These are phyloP conservation scores for Neodidymelliopsis sp. DNA, from an alignment of 2,329 filamentous ascomycete genomes.

Conservation along the genomic window DNA sequence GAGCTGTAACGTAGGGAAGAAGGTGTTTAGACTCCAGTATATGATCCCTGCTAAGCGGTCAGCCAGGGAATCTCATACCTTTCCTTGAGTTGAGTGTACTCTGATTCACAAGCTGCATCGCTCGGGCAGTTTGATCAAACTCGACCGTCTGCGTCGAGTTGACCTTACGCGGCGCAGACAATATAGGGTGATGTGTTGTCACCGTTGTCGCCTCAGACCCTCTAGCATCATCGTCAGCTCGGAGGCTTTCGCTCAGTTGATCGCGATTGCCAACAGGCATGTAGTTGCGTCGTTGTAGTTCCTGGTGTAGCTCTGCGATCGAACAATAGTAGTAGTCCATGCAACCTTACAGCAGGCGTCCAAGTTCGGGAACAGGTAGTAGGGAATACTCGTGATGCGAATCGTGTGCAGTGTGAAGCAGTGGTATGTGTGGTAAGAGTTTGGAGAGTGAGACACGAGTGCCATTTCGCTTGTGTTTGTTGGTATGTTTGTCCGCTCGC, in stretches of 20 bases:
- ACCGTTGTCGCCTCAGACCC: conserved; percentile 33
- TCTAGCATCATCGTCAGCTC: conserved; percentile 26
- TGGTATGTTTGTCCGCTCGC: too few species aligned
- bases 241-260: conserved; percentile 29
- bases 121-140: conserved; percentile 19
- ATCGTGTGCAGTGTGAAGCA: too few species aligned
- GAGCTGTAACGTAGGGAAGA: conserved; percentile 40
- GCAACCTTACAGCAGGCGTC: not conserved
- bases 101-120: conserved; percentile 27
- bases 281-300: conserved; percentile 27
- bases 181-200: conserved; percentile 10
- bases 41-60: conserved; percentile 26
- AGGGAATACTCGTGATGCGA: too few species aligned
- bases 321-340: conserved; percentile 40
- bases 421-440: too few species aligned
- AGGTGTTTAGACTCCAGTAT: conserved; percentile 39
- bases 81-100: conserved; percentile 20
- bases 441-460: too few species aligned
- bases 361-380: not conserved
- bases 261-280: conserved; percentile 21
- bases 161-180: conserved; percentile 1
- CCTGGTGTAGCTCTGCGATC: conserved; percentile 21
- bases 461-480: too few species aligned
- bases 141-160: conserved; percentile 15
- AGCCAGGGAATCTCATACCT: not conserved